These are phyloP conservation scores for Suhomyces canberraensis DNA, from an alignment of 805 yeast species.

Conservation along the genomic window DNA sequence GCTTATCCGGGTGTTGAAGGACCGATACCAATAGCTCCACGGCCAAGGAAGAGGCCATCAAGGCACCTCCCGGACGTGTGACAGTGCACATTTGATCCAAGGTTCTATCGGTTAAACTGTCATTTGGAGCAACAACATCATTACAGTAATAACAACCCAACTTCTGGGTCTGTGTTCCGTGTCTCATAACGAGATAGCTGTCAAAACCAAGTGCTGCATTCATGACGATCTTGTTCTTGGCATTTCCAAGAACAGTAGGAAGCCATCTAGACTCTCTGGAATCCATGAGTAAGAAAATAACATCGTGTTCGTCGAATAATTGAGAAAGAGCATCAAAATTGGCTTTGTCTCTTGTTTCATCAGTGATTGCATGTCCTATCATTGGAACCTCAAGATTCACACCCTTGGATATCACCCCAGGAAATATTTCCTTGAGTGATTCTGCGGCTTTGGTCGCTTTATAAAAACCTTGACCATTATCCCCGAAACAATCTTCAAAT, in stretches of 20 bases:
- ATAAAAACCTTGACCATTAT: constrained; percentile 55
- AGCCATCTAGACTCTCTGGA: constrained; percentile 96
- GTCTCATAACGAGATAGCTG: constrained; percentile 89
- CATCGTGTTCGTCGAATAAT: constrained; percentile 69
- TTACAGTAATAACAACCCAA: constrained; percentile 95
- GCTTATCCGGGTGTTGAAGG: constrained; percentile 60
- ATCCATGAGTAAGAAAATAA: constrained; percentile 79
- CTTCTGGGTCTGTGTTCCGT: constrained; percentile 48
- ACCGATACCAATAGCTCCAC: constrained; percentile 78
- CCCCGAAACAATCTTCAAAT: constrained; percentile 75
- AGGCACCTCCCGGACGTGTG: constrained; percentile 93
- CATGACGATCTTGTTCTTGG: constrained; percentile 67
- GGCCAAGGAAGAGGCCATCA: constrained; percentile 80
- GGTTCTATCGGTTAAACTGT: constrained; percentile 81
- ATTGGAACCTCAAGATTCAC: constrained; percentile 77
- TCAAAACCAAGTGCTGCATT: constrained; percentile 97
- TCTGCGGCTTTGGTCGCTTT: constrained; percentile 81
- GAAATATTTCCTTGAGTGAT: constrained; percentile 70
- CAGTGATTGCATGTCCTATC: constrained; percentile 86
- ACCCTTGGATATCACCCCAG: constrained; percentile 69
- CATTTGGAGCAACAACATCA: constrained; percentile 92
- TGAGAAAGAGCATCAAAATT: constrained; percentile 53
- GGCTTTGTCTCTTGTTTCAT: constrained; percentile 44
- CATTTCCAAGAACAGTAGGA: constrained; percentile 81
- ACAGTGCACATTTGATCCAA: constrained; percentile 99